Evolutionary conservation across 306 rosid species (phyloP).

Genomic region (Luffa acutangula): DNA sequence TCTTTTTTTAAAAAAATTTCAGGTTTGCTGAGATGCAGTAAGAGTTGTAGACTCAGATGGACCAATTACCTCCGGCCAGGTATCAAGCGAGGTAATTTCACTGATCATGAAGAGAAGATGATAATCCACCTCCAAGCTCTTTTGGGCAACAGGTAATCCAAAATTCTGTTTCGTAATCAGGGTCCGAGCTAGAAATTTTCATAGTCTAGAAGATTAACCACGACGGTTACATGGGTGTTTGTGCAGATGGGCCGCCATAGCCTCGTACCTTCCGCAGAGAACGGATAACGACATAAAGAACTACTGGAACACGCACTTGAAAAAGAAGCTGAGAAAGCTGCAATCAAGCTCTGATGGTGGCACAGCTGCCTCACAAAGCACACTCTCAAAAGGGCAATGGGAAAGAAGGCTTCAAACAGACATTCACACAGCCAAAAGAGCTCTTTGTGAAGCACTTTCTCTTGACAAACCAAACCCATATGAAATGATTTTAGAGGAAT

Average conservation of each 20-base stretch:
- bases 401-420: constrained; percentile 91
- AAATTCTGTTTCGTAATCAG: no score
- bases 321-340: constrained; percentile 33
- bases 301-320: constrained; percentile 60
- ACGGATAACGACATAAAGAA: constrained; percentile 62
- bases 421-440: constrained; percentile 78
- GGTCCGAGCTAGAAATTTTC: no score
- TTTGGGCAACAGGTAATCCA: constrained; percentile 41
- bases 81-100: constrained; percentile 60
- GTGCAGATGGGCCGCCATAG: constrained; percentile 72
- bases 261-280: constrained; percentile 57
- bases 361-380: constrained; percentile 8
- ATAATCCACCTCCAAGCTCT: constrained; percentile 67
- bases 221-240: background rate
- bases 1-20: background rate
- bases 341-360: constrained; percentile 11
- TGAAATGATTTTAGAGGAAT: constrained; percentile 1
- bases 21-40: constrained; percentile 67
- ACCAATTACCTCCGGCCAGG: constrained; percentile 67
- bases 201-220: background rate
- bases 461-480: constrained; percentile 28
- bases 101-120: constrained; percentile 56
- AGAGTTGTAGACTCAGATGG: constrained; percentile 67
- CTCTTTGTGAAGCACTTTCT: constrained; percentile 74
- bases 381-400: constrained; percentile 73